phyloP scores from a whole-genome alignment of 1,139 yeast species.

The Protomyces inundatus region DNA sequence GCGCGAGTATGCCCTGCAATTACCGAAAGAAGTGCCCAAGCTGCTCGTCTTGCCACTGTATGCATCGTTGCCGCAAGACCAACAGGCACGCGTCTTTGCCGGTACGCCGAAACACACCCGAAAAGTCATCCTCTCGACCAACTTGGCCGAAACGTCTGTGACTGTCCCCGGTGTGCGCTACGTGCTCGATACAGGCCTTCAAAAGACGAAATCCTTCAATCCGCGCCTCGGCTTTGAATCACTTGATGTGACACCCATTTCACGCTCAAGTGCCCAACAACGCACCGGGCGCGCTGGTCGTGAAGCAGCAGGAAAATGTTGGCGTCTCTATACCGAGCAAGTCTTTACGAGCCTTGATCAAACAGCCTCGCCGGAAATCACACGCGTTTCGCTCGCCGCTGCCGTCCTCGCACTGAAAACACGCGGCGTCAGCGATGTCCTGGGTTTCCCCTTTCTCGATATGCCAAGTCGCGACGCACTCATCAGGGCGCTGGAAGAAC shows the following conservation, averaged over 20 bases:
- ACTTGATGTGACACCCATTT: slow-evolving; percentile 80
- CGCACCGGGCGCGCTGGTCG: slow-evolving; percentile 99
- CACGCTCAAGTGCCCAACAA: slow-evolving; percentile 91
- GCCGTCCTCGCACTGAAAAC: slow-evolving; percentile 79
- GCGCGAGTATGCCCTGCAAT: slow-evolving; percentile 54
- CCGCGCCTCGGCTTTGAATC: slow-evolving; percentile 58
- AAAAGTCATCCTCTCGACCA: slow-evolving; percentile 84
- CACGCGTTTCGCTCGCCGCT: slow-evolving; percentile 76
- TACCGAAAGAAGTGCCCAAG: slow-evolving; percentile 38
- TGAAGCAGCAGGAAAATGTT: slow-evolving; percentile 88
- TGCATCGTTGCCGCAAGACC: slow-evolving; percentile 83
- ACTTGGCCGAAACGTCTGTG: slow-evolving; percentile 94
- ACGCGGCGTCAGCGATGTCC: slow-evolving; percentile 73
- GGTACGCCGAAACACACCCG: slow-evolving; percentile 57
- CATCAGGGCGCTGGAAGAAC: slow-evolving; percentile 62
- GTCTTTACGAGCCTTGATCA: slow-evolving; percentile 58
- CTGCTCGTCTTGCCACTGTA: slow-evolving; percentile 78
- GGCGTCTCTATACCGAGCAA: slow-evolving; percentile 69
- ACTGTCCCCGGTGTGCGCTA: slow-evolving; percentile 94
- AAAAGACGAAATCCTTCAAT: slow-evolving; percentile 64
- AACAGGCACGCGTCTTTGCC: slow-evolving; percentile 72
- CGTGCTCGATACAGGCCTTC: slow-evolving; percentile 84
- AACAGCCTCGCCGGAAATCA: slow-evolving; percentile 89
- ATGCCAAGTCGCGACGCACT: slow-evolving; percentile 74
- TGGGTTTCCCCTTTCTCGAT: slow-evolving; percentile 89